Conservation (phyloP, 1,284 basidiomycete species). For the Inonotus obliquus region DNA sequence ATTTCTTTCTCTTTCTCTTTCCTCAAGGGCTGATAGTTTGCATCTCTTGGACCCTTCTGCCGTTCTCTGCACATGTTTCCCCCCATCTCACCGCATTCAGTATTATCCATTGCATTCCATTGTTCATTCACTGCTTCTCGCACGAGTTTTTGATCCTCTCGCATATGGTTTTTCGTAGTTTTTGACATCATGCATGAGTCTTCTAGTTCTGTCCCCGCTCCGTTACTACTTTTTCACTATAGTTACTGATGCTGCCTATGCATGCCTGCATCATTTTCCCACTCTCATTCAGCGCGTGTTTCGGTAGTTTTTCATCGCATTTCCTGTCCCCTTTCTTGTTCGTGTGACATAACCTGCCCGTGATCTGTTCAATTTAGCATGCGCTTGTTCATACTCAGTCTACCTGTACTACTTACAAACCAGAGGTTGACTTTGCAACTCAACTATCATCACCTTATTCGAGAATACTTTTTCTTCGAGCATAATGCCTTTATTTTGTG, state of each 20-base stretch:
- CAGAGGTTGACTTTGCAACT: neutral
- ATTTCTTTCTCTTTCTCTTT: neutral
- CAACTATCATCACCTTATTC: neutral
- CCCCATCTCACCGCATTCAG: conserved; percentile 3
- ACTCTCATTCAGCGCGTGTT: neutral
- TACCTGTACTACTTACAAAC: neutral
- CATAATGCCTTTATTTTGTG: neutral
- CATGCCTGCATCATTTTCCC: neutral
- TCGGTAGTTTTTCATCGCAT: neutral
- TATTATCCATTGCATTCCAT: neutral
- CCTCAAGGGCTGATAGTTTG: neutral
- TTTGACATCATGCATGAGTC: neutral
- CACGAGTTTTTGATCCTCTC: neutral
- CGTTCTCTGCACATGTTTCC: neutral
- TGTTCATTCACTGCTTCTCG: neutral
- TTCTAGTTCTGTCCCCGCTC: neutral
- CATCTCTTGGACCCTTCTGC: conserved; percentile 1
- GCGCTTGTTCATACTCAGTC: neutral
- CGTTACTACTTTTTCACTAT: neutral
- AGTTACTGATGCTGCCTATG: neutral
- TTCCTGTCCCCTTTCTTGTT: neutral
- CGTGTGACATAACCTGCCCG: neutral
- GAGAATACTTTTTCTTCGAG: neutral
- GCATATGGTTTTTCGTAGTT: neutral
- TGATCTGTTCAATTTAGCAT: neutral